Base-by-base conservation (phyloP, 805 yeast genomes). In the Hanseniaspora nectarophila region DNA sequence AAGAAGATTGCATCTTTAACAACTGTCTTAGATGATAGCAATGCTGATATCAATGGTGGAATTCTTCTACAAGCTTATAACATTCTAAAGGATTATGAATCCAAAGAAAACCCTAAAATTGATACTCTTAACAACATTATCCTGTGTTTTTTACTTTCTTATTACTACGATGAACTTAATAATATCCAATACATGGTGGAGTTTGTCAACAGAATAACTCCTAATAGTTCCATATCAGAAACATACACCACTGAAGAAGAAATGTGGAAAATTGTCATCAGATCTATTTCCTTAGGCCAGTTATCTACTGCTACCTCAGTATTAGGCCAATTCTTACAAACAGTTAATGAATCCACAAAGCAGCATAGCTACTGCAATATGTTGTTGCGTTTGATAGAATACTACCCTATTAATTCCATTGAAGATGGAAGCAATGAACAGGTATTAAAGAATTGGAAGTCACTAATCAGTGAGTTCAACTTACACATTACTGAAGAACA, bases 41-140 rank as follows among this genome's bases (percentile, higher is more conserved):
- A 16, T 20, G n/a, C 58, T 12, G 48, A 53, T 20, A 42, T 43
- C 10, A 42, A 50, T n/a, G 49, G 43, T 15, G 53, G 63, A 1
- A 40, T 53, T n/a, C 56, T 59, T 2, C 60, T 56, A 7, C 53
- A 59, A 5, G 61, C 64, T 1, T 48, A 59, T 10, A 26, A 44
- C 3, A 29, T 37, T n/a, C 28, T 46, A 21, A 23, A 29, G 12
- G 40, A 34, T 16, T 26, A 50, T 9, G 29, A 24, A 37, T 33
- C 31, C 6, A 20, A 21, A n/a, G 18, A 31, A 26, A 31, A 21
- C 16, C 29, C 21, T 13, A 31, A 44, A 18, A 15, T 42, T 10
- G 15, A 12, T 2, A 46, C 57, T 26, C 54, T 54, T 23, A 37
- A 52, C 12, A 51, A 38, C 28, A 52, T 50, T 2, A 29, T 43